Conservation (phyloP, 352 stramenopile genomes). For the Albugo candida region DNA sequence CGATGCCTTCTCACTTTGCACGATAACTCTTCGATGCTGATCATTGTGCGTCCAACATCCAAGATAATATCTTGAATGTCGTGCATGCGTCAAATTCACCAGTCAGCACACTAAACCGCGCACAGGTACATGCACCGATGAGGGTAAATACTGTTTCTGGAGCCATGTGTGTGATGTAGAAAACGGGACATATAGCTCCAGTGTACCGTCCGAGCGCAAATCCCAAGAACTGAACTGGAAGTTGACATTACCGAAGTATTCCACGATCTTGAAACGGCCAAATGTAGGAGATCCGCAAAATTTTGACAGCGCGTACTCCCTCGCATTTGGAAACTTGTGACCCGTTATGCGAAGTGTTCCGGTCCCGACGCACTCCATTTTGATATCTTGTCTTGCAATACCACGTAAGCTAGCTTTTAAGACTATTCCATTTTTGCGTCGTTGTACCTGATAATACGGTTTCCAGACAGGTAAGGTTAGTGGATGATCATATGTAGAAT, state of each 20-base stretch:
- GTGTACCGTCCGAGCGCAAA: slow-evolving; percentile 19
- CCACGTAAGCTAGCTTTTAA: slow-evolving; percentile 15
- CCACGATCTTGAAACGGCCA: slow-evolving; percentile 39
- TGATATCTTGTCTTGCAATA: slow-evolving; percentile 14
- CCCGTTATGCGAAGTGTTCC: slow-evolving; percentile 24
- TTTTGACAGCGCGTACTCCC: slow-evolving; percentile 29
- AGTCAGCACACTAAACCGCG: too few relatives aligned
- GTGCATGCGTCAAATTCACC: too few relatives aligned
- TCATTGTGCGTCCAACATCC: too few relatives aligned
- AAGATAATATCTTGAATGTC: too few relatives aligned
- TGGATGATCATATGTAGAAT: slow-evolving; percentile 10
- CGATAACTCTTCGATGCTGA: too few relatives aligned
- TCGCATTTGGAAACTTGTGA: slow-evolving; percentile 30
- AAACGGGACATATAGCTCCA: slow-evolving; percentile 38
- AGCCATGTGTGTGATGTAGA: too few relatives aligned
- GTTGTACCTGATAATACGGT: slow-evolving; percentile 25
- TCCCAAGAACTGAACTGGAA: slow-evolving; percentile 30
- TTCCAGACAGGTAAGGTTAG: slow-evolving; percentile 23
- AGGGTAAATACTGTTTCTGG: too few relatives aligned
- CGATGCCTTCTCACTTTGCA: too few relatives aligned
- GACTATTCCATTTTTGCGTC: slow-evolving; percentile 22
- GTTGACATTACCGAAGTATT: slow-evolving; percentile 23
- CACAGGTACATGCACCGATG: too few relatives aligned
- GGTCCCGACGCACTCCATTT: slow-evolving; percentile 9
- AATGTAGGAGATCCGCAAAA: slow-evolving; percentile 34